Evolutionary conservation across 768 basidiomycete genomes (phyloP), one percentile per base, ranked within the genome.

Genomic region (Lactarius sanguifluus): DNA sequence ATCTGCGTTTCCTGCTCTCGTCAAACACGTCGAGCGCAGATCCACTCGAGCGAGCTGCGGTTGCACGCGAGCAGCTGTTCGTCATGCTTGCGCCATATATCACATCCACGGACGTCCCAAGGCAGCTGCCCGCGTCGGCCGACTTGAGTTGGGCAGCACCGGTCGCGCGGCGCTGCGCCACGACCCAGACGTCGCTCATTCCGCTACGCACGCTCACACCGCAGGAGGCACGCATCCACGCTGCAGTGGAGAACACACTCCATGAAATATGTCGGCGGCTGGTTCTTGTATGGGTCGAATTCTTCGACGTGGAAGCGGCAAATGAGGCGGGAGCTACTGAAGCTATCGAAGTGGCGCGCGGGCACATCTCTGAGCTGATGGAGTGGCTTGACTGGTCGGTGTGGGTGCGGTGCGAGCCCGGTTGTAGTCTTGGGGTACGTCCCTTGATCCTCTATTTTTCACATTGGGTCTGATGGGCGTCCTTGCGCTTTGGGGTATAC

Each of bases 1-100:
- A 78, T 23, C 65, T 80, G 8, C 77, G 72, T 18, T 73, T 79
- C 65, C 71, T 80, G 28, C 74, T 83, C 7, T 67, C 67, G 1
- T 41, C 68, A 2, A 75, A 76, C 52, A 59, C 65, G 41, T 57
- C 40, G 13, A 25, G 15, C 25, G 13, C 5, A 13, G 25, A 71
- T 34, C 54, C 36, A 25, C 41, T 59, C 1, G 63, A 57, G 18
- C 66, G 63, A 56, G 69, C 69, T 1, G 18, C 41, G 2, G 10
- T 28, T 0, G 58, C 50, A 12, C 70, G 70, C 30, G 20, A n/a
- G 15, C 70, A 55, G 28, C 28, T 71, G 28, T 64, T 71, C 60
- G 32, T 58, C 57, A 63, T 65, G 72, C 59, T 78, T n/a, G 72
- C 62, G 2, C 78, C 77, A 25, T 79, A 77, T 30, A 65, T 76